Conservation (phyloP, 2,329 filamentous ascomycete species). For the Rugonectria rugulosa region DNA sequence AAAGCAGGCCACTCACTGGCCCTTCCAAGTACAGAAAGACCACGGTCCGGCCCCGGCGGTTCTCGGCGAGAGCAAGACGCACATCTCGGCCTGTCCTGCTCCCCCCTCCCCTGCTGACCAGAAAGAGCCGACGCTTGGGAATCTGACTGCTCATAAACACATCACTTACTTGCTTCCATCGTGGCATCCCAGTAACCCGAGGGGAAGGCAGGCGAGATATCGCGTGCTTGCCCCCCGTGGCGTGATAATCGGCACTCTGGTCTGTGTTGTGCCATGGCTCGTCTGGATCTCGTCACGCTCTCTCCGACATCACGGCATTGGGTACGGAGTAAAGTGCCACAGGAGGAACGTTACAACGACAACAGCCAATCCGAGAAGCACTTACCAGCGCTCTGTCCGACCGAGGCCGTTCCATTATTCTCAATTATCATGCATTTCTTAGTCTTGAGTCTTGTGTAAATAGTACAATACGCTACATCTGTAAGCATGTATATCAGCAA, state of each 20-base stretch:
- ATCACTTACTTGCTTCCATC: not conserved
- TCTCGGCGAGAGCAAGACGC: not conserved
- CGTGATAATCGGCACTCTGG: not conserved
- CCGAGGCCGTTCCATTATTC: not conserved
- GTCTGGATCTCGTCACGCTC: too few relatives aligned
- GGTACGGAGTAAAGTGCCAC: too few relatives aligned
- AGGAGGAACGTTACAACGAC: not conserved
- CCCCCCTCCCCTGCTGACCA: not conserved
- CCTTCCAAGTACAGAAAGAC: slow-evolving; percentile 5
- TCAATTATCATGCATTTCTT: too few relatives aligned
- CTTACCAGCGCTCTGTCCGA: not conserved
- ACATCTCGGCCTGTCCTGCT: not conserved
- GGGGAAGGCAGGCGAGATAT: not conserved
- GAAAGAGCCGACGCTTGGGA: not conserved
- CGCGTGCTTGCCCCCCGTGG: not conserved
- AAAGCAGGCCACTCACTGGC: too few relatives aligned
- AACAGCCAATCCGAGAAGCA: too few relatives aligned
- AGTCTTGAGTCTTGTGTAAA: not conserved
- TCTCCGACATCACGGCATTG: too few relatives aligned
- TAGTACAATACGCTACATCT: too few relatives aligned
- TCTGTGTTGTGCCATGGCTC: too few relatives aligned
- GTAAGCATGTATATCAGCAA: slow-evolving; percentile 17
- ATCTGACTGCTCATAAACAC: not conserved
- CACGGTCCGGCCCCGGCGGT: not conserved
- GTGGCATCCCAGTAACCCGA: too few relatives aligned